phyloP scores from a whole-genome alignment of 1,284 basidiomycete species.

The Heterobasidion parviporum region DNA sequence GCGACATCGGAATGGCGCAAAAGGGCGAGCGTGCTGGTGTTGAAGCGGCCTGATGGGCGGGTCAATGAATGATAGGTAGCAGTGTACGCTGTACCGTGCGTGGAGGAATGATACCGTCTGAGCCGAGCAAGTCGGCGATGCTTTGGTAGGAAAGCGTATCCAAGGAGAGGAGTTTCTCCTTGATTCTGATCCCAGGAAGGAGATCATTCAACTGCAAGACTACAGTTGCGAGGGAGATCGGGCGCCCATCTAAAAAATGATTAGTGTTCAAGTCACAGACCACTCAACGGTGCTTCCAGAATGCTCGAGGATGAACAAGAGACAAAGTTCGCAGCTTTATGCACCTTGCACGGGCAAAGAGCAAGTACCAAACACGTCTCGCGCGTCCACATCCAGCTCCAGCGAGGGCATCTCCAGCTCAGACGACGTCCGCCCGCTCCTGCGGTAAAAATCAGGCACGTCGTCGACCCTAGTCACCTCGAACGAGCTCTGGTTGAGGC shows the following conservation, averaged over 20 bases:
- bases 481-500: slow-evolving; percentile 36
- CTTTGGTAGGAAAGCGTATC: not conserved
- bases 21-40: slow-evolving; percentile 25
- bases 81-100: too few relatives aligned
- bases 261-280: not conserved
- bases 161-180: not conserved
- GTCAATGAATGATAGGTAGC: not conserved
- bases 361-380: not conserved
- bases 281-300: not conserved
- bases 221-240: not conserved
- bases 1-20: slow-evolving; percentile 31
- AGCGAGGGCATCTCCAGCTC: not conserved
- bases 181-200: not conserved
- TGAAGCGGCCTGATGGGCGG: slow-evolving; percentile 30
- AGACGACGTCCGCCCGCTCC: not conserved
- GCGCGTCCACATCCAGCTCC: not conserved
- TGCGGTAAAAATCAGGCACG: slow-evolving; percentile 19
- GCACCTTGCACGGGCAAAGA: slow-evolving; percentile 15
- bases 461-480: slow-evolving; percentile 33
- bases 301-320: not conserved
- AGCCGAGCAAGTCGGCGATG: slow-evolving; percentile 2
- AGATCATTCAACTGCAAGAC: not conserved
- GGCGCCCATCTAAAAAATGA: not conserved
- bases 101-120: not conserved
- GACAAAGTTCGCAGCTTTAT: not conserved